phyloP scores from a whole-genome alignment of 148 eudicot species.

The Limonium bicolor region DNA sequence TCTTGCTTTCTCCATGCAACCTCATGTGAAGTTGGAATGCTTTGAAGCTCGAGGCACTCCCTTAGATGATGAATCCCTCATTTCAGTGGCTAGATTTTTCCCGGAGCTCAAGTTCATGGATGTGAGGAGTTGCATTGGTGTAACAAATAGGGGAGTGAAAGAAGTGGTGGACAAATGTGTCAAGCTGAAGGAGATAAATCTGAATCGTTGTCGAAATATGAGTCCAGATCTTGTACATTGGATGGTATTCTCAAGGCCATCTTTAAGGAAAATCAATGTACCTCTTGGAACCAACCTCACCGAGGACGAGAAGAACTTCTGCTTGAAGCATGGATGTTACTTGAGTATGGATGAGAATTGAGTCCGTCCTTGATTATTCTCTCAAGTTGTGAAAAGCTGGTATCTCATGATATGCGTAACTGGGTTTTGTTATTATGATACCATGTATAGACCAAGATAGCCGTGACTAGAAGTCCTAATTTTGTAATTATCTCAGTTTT shows the following conservation, averaged over 20 bases:
- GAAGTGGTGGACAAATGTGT: not conserved
- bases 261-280: not conserved
- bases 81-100: not conserved
- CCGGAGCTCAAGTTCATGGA: not conserved
- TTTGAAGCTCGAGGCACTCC: slow-evolving; percentile 36
- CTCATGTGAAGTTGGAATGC: slow-evolving; percentile 24
- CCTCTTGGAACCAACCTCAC: not conserved
- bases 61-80: slow-evolving; percentile 4
- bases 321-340: slow-evolving; percentile 3
- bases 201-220: not conserved
- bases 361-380: no score
- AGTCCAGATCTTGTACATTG: not conserved
- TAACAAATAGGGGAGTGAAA: not conserved
- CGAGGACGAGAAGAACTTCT: not conserved
- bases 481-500: no score
- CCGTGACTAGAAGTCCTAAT: no score
- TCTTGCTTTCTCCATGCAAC: slow-evolving; percentile 13
- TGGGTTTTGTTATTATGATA: no score
- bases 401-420: no score
- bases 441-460: no score
- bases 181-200: slow-evolving; percentile 1
- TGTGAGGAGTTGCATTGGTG: not conserved
- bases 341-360: not conserved
- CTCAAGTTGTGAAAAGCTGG: no score
- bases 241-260: slow-evolving; percentile 1